A percentile compares a stretch with the other conserved stretches of the same genome.
phyloP scores from a whole-genome alignment of 176 grass and related monocot species.

The Triticum dicoccoides region DNA sequence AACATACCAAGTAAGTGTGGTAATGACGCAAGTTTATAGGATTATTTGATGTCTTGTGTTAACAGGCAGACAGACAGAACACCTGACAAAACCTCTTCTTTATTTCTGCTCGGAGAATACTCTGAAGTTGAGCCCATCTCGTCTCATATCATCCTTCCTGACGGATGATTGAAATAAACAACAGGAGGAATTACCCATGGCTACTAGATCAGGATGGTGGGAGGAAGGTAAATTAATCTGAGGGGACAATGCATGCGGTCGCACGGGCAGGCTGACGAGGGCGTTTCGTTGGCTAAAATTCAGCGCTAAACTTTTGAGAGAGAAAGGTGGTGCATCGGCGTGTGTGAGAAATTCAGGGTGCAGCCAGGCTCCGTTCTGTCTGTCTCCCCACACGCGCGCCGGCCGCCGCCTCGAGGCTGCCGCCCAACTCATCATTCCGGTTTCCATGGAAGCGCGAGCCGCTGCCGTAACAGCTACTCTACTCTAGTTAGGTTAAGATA shows the following conservation, averaged over 20 bases:
- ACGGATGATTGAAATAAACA: not conserved
- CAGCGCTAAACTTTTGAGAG: constrained; percentile 54
- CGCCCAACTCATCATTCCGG: constrained; percentile 34
- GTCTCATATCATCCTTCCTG: not conserved
- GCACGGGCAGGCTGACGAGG: not conserved
- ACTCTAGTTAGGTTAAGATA: not conserved
- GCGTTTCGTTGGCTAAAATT: constrained; percentile 38
- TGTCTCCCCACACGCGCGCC: constrained; percentile 8
- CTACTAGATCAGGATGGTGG: not conserved
- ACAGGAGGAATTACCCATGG: not conserved
- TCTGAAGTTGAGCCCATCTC: not conserved
- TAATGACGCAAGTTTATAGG: not conserved
- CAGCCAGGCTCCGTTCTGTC: constrained; percentile 38
- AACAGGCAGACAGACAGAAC: not conserved
- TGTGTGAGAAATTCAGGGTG: constrained; percentile 32
- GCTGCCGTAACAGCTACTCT: constrained; percentile 6
- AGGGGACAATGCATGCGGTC: constrained; percentile 17
- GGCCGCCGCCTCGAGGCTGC: constrained; percentile 15
- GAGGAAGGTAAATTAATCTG: constrained; percentile 33
- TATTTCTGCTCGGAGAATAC: not conserved
- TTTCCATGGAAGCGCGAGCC: constrained; percentile 29
- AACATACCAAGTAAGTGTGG: not conserved
- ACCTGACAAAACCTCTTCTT: constrained; percentile 15
- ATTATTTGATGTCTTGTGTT: not conserved
- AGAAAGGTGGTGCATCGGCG: constrained; percentile 34